A percentile compares a stretch with the other conserved stretches of the same genome.
phyloP scores from a whole-genome alignment of 1,139 yeast species.

The Blastobotrys indianensis region DNA sequence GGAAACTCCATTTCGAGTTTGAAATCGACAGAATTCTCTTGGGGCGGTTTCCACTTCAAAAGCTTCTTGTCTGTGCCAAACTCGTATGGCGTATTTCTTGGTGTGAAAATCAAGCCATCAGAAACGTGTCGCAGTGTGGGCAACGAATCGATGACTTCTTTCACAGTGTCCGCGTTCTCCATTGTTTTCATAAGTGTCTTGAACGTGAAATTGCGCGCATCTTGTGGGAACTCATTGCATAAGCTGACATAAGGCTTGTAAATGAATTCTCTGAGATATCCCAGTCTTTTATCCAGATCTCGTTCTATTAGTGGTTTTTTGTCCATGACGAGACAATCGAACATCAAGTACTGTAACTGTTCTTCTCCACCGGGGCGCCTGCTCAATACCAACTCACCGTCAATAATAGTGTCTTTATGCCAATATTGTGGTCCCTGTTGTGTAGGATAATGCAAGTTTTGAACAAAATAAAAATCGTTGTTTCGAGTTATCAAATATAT shows the following conservation, averaged over 20 bases:
- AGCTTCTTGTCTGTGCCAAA: constrained; percentile 75
- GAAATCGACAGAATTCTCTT: constrained; percentile 90
- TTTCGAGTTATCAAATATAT: constrained; percentile 78
- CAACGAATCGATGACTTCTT: constrained; percentile 61
- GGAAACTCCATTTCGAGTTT: constrained; percentile 66
- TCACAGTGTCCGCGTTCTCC: constrained; percentile 76
- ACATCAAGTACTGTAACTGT: constrained; percentile 75
- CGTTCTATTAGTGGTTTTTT: constrained; percentile 65
- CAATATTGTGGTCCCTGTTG: constrained; percentile 47
- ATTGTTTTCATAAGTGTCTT: constrained; percentile 79
- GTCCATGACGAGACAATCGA: constrained; percentile 84
- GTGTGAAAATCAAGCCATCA: constrained; percentile 92
- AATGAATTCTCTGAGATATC: constrained; percentile 77
- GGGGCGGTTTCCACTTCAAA: constrained; percentile 95
- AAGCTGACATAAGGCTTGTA: constrained; percentile 75
- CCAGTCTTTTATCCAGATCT: constrained; percentile 72
- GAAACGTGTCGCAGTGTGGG: constrained; percentile 78
- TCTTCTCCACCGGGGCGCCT: constrained; percentile 43
- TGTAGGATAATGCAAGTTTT: constrained; percentile 76
- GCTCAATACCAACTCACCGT: constrained; percentile 74
- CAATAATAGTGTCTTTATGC: constrained; percentile 84
- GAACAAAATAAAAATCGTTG: constrained; percentile 76
- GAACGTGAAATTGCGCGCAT: constrained; percentile 74
- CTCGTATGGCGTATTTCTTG: constrained; percentile 80
- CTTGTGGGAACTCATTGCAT: constrained; percentile 63